phyloP scores from a whole-genome alignment of 176 grass and related monocot species.

The Ensete glaucum region DNA sequence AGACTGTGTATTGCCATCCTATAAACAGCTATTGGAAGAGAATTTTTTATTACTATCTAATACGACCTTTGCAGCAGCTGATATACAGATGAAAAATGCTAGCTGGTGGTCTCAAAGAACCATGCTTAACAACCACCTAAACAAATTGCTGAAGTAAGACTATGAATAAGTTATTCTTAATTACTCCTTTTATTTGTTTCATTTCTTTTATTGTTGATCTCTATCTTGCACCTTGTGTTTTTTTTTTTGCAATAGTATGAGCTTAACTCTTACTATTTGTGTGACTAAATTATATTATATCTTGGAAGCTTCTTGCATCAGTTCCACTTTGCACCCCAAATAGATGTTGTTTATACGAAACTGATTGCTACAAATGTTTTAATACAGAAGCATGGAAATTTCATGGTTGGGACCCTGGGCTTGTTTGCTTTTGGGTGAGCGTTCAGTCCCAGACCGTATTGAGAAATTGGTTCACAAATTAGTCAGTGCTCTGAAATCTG shows the following conservation, averaged over 20 bases:
- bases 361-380: conserved; percentile 20
- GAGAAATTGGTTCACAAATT: conserved; percentile 33
- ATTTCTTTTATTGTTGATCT: neutral
- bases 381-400: conserved; percentile 54
- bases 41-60: conserved; percentile 56
- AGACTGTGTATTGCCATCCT: conserved; percentile 59
- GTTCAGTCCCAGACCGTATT: conserved; percentile 27
- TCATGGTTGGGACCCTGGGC: conserved; percentile 91
- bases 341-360: conserved; percentile 14
- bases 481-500: conserved; percentile 29
- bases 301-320: no score
- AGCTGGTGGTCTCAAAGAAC: conserved; percentile 59
- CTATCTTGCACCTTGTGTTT: neutral
- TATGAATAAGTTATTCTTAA: neutral
- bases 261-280: neutral
- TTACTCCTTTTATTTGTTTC: neutral
- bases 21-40: conserved; percentile 51
- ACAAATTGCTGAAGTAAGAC: conserved; percentile 49
- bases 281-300: no score
- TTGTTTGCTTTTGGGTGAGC: conserved; percentile 66
- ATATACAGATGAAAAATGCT: conserved; percentile 31
- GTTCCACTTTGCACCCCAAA: neutral
- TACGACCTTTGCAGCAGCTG: conserved; percentile 17
- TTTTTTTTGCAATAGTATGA: neutral
- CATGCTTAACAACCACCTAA: conserved; percentile 54